Conservation (phyloP, 1,284 basidiomycete genomes). For the Ustilago lituana region DNA sequence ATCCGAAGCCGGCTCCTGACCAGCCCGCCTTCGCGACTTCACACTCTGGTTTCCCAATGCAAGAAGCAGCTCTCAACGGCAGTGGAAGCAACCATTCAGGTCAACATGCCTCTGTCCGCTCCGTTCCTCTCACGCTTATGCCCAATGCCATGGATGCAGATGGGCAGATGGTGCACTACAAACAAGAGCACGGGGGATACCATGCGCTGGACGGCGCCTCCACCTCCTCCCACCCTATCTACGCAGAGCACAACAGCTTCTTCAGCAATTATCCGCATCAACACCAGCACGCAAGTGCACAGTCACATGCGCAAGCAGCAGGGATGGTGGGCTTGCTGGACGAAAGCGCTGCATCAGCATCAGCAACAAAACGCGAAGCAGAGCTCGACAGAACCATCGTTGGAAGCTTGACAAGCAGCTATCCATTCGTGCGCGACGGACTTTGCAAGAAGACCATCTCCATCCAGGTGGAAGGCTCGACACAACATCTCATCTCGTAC, state of each 20-base stretch:
- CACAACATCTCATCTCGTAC: slow-evolving; percentile 95
- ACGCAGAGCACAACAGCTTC: slow-evolving; percentile 23
- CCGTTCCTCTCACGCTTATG: slow-evolving; percentile 34
- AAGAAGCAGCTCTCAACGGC: slow-evolving; percentile 9
- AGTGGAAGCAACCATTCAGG: background rate
- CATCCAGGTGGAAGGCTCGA: slow-evolving; percentile 83
- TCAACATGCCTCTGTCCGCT: slow-evolving; percentile 20
- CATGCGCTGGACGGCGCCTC: slow-evolving; percentile 11
- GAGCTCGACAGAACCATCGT: slow-evolving; percentile 57
- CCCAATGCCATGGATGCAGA: slow-evolving; percentile 26
- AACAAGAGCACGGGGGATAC: slow-evolving; percentile 19
- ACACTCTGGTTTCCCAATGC: slow-evolving; percentile 22
- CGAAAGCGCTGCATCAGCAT: slow-evolving; percentile 5
- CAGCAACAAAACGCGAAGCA: slow-evolving; percentile 27
- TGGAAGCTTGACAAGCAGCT: slow-evolving; percentile 59
- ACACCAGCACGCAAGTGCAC: slow-evolving; percentile 4
- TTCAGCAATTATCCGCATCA: slow-evolving; percentile 12
- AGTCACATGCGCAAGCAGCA: slow-evolving; percentile 36
- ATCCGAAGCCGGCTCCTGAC: slow-evolving; percentile 31
- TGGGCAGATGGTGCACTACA: slow-evolving; percentile 19
- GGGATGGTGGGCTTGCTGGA: slow-evolving; percentile 37
- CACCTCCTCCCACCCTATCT: slow-evolving; percentile 23
- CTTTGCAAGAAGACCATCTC: slow-evolving; percentile 82
- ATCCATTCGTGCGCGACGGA: slow-evolving; percentile 57
- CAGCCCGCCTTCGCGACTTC: slow-evolving; percentile 32